Conservation (phyloP, 805 yeast genomes). For the Kazachstania taianensis region DNA sequence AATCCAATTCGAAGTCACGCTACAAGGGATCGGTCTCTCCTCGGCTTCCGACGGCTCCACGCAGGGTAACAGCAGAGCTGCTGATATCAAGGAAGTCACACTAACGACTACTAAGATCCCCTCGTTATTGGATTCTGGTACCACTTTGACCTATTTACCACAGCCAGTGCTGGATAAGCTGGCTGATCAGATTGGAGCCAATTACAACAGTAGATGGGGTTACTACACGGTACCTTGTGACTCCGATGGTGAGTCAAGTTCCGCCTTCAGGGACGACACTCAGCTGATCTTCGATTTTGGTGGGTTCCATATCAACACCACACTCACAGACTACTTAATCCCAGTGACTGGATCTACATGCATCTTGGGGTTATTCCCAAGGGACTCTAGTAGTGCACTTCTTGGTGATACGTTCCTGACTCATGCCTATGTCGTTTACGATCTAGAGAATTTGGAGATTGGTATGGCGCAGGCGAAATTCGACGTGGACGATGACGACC, state of each 20-base stretch:
- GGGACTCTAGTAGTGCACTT: conserved; percentile 21
- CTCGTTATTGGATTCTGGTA: conserved; percentile 38
- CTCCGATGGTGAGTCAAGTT: conserved; percentile 19
- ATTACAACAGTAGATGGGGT: conserved; percentile 33
- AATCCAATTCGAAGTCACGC: conserved; percentile 27
- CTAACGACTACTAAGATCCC: conserved; percentile 23
- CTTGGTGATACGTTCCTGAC: conserved; percentile 53
- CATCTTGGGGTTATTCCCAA: conserved; percentile 34
- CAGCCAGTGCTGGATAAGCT: conserved; percentile 26
- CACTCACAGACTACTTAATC: conserved; percentile 32
- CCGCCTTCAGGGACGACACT: conserved; percentile 27
- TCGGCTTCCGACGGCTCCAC: no score
- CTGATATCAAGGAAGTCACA: conserved; percentile 21
- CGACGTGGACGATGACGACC: conserved; percentile 3
- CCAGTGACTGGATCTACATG: conserved; percentile 25
- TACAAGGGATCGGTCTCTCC: conserved; percentile 27
- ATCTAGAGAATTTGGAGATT: conserved; percentile 38
- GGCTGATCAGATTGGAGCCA: conserved; percentile 35
- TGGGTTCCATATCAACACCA: conserved; percentile 48
- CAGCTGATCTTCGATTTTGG: conserved; percentile 45
- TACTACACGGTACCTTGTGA: conserved; percentile 41
- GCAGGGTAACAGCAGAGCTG: conserved; percentile 11
- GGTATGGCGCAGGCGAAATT: conserved; percentile 39
- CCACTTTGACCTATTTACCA: conserved; percentile 39
- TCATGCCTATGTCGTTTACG: conserved; percentile 49